Conservation (phyloP, 1,139 yeast species). For the Protomyces pachydermus region DNA sequence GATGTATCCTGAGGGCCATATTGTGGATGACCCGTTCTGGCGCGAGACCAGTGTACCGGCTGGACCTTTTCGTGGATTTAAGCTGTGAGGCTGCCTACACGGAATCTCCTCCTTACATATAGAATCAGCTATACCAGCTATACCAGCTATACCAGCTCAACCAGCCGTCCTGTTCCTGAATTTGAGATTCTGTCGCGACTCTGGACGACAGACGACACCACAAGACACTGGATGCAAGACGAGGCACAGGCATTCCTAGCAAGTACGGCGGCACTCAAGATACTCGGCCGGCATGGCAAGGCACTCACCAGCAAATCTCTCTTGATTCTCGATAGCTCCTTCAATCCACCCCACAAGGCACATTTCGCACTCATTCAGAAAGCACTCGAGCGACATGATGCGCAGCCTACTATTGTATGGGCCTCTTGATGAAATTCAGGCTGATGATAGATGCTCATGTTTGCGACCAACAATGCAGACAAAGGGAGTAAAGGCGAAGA, state of each 20-base stretch:
- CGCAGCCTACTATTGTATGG: slow-evolving; percentile 9
- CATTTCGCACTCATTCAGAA: slow-evolving; percentile 17
- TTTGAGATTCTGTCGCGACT: too few species aligned
- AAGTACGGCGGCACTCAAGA: not conserved
- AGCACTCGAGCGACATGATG: slow-evolving; percentile 10
- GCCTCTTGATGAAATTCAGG: not conserved
- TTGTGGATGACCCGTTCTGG: not conserved
- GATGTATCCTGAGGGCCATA: not conserved
- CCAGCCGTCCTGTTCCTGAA: too few species aligned
- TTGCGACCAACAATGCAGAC: slow-evolving; percentile 24
- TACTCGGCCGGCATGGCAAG: not conserved
- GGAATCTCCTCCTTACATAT: too few species aligned
- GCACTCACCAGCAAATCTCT: not conserved
- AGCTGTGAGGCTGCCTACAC: not conserved
- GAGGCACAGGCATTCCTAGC: not conserved
- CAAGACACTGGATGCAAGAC: not conserved
- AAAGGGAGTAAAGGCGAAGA: slow-evolving; percentile 11
- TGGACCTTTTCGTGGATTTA: not conserved
- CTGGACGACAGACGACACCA: too few species aligned
- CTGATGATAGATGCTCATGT: slow-evolving; percentile 11
- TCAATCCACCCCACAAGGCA: slow-evolving; percentile 27
- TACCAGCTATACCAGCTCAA: too few species aligned
- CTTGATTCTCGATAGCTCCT: slow-evolving; percentile 2
- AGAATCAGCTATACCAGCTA: too few species aligned
- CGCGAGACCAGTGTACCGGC: not conserved